phyloP scores from a whole-genome alignment of 1,139 yeast species.

The Neolecta irregularis region DNA sequence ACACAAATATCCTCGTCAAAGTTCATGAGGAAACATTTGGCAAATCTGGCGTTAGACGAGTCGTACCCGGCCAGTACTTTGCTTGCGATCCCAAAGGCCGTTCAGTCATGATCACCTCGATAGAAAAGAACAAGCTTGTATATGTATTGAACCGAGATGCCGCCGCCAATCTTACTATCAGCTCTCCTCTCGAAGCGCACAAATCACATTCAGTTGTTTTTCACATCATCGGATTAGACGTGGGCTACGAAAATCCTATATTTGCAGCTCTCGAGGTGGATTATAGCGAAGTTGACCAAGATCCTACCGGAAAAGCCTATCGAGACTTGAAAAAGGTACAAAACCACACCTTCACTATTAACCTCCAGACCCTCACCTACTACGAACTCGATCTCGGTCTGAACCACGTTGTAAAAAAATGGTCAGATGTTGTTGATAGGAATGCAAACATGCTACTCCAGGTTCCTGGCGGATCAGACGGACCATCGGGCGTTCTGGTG shows the following conservation, averaged over 20 bases:
- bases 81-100: conserved; percentile 60
- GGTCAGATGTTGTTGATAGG: conserved; percentile 29
- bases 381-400: conserved; percentile 80
- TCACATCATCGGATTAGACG: conserved; percentile 46
- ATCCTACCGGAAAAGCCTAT: conserved; percentile 18
- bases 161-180: conserved; percentile 34
- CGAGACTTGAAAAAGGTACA: conserved; percentile 15
- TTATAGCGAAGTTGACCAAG: conserved; percentile 22
- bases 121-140: conserved; percentile 57
- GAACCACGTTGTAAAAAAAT: conserved; percentile 49
- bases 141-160: conserved; percentile 40
- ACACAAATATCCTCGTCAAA: conserved; percentile 31
- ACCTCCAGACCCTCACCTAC: conserved; percentile 32
- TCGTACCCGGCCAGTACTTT: conserved; percentile 64
- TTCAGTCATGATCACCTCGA: conserved; percentile 52
- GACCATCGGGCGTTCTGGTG: conserved; percentile 47
- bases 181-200: conserved; percentile 63
- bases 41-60: conserved; percentile 59
- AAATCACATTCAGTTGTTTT: conserved; percentile 41
- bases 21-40: conserved; percentile 52
- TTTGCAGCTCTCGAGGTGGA: conserved; percentile 73
- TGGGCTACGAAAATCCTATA: conserved; percentile 63
- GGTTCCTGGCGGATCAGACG: conserved; percentile 38
- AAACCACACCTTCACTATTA: conserved; percentile 9
- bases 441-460: conserved; percentile 32